These are phyloP conservation scores for Paecilomyces sp. DNA, from an alignment of 2,329 filamentous ascomycete species.

Conservation along the genomic window DNA sequence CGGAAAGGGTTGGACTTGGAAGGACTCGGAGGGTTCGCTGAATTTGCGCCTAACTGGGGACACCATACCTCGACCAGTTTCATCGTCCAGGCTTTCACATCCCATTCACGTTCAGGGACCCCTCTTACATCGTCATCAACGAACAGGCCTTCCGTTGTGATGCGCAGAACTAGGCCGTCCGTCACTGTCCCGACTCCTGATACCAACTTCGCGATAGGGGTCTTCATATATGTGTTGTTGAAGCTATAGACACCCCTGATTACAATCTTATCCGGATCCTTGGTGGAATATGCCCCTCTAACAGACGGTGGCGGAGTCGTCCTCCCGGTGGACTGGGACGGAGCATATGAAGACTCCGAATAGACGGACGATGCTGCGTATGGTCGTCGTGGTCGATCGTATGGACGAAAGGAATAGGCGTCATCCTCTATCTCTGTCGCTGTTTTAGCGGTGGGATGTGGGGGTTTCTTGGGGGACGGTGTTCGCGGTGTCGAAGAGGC, in stretches of 20 bases:
- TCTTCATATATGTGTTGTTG: slow-evolving; percentile 79
- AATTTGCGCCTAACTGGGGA: slow-evolving; percentile 49
- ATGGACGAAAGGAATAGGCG: slow-evolving; percentile 67
- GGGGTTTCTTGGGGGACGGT: slow-evolving; percentile 34
- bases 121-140: slow-evolving; percentile 91
- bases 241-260: slow-evolving; percentile 90
- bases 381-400: slow-evolving; percentile 59
- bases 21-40: slow-evolving; percentile 24
- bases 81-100: slow-evolving; percentile 96
- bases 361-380: slow-evolving; percentile 58
- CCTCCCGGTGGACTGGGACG: slow-evolving; percentile 73
- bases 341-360: slow-evolving; percentile 77
- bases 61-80: slow-evolving; percentile 88
- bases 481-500: slow-evolving; percentile 21
- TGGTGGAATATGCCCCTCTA: slow-evolving; percentile 73
- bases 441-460: slow-evolving; percentile 22
- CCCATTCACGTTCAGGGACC: slow-evolving; percentile 95
- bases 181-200: slow-evolving; percentile 80
- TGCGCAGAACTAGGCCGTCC: slow-evolving; percentile 83
- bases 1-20: slow-evolving; percentile 25
- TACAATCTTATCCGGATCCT: slow-evolving; percentile 91
- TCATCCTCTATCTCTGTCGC: slow-evolving; percentile 53
- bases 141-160: slow-evolving; percentile 90
- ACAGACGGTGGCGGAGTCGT: slow-evolving; percentile 77
- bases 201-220: slow-evolving; percentile 83